phyloP scores from a whole-genome alignment of 495 filamentous ascomycete species.

The Talaromyces liani region DNA sequence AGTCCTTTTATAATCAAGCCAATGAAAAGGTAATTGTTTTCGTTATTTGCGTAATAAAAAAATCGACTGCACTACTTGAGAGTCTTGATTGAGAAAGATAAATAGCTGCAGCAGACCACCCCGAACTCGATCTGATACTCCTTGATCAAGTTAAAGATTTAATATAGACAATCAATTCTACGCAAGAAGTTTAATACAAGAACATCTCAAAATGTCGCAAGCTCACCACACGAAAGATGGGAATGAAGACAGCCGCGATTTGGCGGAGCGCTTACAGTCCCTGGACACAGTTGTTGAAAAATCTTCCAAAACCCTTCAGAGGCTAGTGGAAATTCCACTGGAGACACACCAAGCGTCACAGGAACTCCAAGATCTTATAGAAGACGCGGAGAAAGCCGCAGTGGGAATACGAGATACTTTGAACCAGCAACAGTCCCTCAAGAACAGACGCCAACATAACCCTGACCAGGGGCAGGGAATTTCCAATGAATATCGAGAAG shows the following conservation, averaged over 20 bases:
- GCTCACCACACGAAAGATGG: background rate
- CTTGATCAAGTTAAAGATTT: background rate
- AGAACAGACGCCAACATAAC: background rate
- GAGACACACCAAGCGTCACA: background rate
- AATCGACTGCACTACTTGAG: background rate
- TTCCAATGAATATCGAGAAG: background rate
- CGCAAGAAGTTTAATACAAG: background rate
- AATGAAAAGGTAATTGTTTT: background rate
- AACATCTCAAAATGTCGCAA: background rate
- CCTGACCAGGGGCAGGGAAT: background rate
- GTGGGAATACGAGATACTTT: background rate
- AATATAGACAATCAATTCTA: background rate
- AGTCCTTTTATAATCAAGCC: background rate
- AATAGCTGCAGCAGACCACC: background rate
- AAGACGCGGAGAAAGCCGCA: background rate
- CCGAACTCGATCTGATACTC: background rate
- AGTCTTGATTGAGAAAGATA: background rate
- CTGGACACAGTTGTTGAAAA: background rate
- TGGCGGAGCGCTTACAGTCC: background rate
- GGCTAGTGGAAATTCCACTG: background rate
- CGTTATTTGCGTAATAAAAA: background rate
- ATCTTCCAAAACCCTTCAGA: background rate
- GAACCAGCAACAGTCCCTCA: background rate
- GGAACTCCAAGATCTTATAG: background rate
- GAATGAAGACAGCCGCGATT: background rate